Percentiles rank a stretch among this genome's conserved stretches.
phyloP scores from a whole-genome alignment of 2,329 filamentous ascomycete genomes.

The Pseudonectria buxi region DNA sequence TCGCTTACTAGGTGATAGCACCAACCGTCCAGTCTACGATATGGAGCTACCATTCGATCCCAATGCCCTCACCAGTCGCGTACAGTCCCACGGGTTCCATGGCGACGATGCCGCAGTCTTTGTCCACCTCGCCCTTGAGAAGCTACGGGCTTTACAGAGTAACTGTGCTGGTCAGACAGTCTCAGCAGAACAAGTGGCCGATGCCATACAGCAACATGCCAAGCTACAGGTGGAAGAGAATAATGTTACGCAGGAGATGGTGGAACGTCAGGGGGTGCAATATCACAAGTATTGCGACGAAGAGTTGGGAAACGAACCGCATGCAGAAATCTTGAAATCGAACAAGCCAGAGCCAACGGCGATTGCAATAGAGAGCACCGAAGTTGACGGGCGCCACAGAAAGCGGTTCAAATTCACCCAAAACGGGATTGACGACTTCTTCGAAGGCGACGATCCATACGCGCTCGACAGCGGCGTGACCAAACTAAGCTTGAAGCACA shows the following conservation, averaged over 20 bases:
- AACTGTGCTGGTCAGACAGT: conserved; percentile 5
- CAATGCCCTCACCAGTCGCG: conserved; percentile 11
- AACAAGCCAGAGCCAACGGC: background rate
- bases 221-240: conserved; percentile 6
- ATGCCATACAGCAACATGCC: conserved; percentile 16
- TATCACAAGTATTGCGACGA: conserved; percentile 2
- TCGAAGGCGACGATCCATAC: conserved; percentile 26
- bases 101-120: conserved; percentile 14
- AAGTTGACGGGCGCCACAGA: conserved; percentile 7
- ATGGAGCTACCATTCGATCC: conserved; percentile 13
- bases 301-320: conserved; percentile 1
- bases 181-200: conserved; percentile 11
- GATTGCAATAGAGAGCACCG: conserved; percentile 6
- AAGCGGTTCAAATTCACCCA: conserved; percentile 25
- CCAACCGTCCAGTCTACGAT: conserved; percentile 5
- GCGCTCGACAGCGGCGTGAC: conserved; percentile 6
- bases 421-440: conserved; percentile 21
- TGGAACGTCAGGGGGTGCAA: background rate
- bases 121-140: conserved; percentile 13
- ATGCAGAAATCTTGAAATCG: too few relatives aligned
- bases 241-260: too few relatives aligned
- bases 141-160: conserved; percentile 11
- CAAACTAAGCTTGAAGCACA: conserved; percentile 14
- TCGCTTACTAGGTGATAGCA: background rate
- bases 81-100: conserved; percentile 12